phyloP scores from a whole-genome alignment of 441 rosid species.

The Gossypium schwendimanii region DNA sequence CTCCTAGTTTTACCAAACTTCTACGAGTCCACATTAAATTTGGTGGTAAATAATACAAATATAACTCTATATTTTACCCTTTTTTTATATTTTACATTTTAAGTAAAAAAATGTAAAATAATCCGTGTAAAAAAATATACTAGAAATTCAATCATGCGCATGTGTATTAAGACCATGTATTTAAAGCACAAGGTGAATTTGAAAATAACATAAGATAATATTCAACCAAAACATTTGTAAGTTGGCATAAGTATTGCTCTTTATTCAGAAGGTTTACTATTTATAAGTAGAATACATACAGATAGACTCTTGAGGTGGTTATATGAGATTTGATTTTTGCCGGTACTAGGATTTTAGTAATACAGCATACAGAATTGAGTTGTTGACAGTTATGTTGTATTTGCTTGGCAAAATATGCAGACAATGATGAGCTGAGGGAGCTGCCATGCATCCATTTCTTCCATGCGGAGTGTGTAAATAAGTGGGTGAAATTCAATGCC shows the following conservation, averaged over 20 bases:
- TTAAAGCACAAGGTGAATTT: too few species aligned
- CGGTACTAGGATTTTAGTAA: neutral
- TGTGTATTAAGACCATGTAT: too few species aligned
- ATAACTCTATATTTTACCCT: too few species aligned
- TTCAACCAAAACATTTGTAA: neutral
- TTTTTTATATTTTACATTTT: too few species aligned
- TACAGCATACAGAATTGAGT: neutral
- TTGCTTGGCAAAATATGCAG: slow-evolving; percentile 55
- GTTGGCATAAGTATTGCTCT: neutral
- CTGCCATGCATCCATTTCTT: slow-evolving; percentile 30
- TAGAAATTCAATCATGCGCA: too few species aligned
- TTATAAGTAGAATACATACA: neutral
- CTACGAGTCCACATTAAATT: too few species aligned
- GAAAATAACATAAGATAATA: too few species aligned
- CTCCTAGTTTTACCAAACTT: neutral
- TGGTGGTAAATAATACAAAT: too few species aligned
- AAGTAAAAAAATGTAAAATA: too few species aligned
- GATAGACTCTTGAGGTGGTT: too few species aligned
- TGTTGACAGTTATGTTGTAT: slow-evolving; percentile 58
- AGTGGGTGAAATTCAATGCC: slow-evolving; percentile 62
- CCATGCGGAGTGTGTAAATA: slow-evolving; percentile 43
- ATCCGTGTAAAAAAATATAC: too few species aligned
- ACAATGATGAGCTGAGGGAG: slow-evolving; percentile 53
- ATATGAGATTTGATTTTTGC: neutral
- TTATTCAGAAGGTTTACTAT: neutral